Evolutionary conservation across 495 filamentous ascomycete genomes (phyloP).

Genomic region (Podospora appendiculata): DNA sequence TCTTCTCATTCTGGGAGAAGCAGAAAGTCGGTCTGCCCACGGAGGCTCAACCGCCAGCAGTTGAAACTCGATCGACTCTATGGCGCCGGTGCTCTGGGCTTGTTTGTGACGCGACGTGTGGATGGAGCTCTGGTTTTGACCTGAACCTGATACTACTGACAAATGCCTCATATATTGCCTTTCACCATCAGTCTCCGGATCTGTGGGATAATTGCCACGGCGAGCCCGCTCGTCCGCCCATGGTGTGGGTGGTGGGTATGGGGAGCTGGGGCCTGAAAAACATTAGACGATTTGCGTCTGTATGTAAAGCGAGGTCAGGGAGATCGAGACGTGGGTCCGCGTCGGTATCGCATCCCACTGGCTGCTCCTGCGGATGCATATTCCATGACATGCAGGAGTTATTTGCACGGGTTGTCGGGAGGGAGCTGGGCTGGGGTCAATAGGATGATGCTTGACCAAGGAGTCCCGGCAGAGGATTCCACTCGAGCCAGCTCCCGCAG

Average conservation of each 20-base stretch:
- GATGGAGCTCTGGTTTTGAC: too few species aligned
- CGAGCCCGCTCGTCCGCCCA: too few species aligned
- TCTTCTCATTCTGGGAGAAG: background rate
- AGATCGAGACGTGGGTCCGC: background rate
- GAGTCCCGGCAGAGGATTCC: background rate
- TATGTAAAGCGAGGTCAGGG: too few species aligned
- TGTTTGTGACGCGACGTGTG: background rate
- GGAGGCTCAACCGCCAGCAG: constrained; percentile 8
- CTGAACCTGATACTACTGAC: too few species aligned
- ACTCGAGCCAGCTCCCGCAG: too few species aligned
- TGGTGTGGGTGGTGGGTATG: too few species aligned
- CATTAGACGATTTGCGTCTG: too few species aligned
- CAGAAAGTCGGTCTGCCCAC: constrained; percentile 6
- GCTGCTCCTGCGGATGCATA: constrained; percentile 12
- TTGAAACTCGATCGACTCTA: constrained; percentile 19
- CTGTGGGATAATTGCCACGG: too few species aligned
- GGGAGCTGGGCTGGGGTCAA: background rate
- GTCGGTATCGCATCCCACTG: constrained; percentile 12
- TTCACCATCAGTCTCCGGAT: too few species aligned
- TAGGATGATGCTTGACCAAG: background rate
- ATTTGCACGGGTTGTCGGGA: constrained; percentile 13
- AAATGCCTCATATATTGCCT: too few species aligned
- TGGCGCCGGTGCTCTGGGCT: constrained; percentile 2
- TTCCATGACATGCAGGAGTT: constrained; percentile 8
- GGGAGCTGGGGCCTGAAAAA: too few species aligned